Evolutionary conservation across 345 rosid genomes (phyloP).

Genomic region (Hibiscus trionum): DNA sequence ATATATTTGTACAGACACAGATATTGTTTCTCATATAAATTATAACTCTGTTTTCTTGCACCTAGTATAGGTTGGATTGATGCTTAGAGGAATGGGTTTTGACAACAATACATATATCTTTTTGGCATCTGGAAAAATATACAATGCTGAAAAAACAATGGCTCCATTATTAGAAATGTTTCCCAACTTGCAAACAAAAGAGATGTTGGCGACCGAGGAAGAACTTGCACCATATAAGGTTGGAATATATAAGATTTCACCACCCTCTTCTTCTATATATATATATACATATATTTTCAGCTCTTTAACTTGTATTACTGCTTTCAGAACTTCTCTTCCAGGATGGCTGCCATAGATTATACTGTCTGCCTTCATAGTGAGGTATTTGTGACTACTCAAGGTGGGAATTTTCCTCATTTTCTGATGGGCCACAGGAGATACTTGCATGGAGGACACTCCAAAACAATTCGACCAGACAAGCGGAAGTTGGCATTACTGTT

Average conservation of each 20-base stretch:
- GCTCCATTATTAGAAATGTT: conserved; percentile 92
- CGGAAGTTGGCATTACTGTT: conserved; percentile 88
- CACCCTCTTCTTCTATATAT: not conserved
- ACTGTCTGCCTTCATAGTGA: conserved; percentile 99
- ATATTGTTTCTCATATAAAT: not conserved
- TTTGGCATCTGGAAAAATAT: conserved; percentile 95
- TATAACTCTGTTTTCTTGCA: conserved; percentile 5
- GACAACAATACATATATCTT: conserved; percentile 73
- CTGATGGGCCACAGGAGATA: conserved; percentile 95
- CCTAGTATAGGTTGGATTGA: conserved; percentile 80
- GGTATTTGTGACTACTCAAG: conserved; percentile 99
- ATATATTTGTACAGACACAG: not conserved
- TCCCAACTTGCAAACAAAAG: conserved; percentile 89
- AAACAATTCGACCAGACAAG: conserved; percentile 96
- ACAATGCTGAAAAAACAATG: conserved; percentile 84
- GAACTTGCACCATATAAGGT: conserved; percentile 93
- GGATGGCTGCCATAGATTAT: conserved; percentile 99
- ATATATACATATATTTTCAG: not conserved
- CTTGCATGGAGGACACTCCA: conserved; percentile 91
- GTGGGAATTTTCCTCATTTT: conserved; percentile 98
- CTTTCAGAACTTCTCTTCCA: conserved; percentile 88
- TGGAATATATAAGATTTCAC: conserved; percentile 9
- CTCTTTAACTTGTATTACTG: conserved; percentile 28
- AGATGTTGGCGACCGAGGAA: conserved; percentile 71
- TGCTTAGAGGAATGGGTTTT: conserved; percentile 99